Evolutionary conservation across 768 basidiomycete species (phyloP).

Genomic region (Pleurotus platypus): DNA sequence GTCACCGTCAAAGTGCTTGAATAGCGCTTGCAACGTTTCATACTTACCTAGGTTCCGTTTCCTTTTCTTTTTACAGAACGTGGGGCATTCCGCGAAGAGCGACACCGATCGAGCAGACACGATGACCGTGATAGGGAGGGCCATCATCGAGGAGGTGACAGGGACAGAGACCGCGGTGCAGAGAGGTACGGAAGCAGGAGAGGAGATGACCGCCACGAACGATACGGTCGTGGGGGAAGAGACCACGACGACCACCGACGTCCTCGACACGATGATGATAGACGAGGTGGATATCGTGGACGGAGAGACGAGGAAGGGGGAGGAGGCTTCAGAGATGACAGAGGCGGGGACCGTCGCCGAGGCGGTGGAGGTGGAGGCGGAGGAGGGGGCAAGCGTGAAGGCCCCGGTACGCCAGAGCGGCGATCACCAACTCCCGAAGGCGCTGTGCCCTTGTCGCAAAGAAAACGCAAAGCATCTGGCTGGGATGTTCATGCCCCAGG

Average conservation of each 20-base stretch:
- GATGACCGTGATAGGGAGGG: constrained; percentile 51
- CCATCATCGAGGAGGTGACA: constrained; percentile 40
- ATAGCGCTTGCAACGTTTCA: constrained; percentile 14
- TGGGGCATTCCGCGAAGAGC: constrained; percentile 58
- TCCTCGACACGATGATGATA: constrained; percentile 44
- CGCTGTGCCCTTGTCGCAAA: constrained; percentile 74
- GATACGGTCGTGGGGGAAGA: constrained; percentile 31
- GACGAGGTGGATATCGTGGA: constrained; percentile 40
- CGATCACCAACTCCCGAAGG: constrained; percentile 91
- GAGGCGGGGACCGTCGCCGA: constrained; percentile 34
- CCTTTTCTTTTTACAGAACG: constrained; percentile 46
- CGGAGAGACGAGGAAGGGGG: constrained; percentile 33
- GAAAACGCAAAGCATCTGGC: constrained; percentile 84
- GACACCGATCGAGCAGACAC: constrained; percentile 65
- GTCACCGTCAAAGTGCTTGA: constrained; percentile 35
- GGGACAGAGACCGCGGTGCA: constrained; percentile 22
- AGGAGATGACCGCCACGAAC: constrained; percentile 25
- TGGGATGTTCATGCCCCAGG: constrained; percentile 98
- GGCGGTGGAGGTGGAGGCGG: constrained; percentile 35
- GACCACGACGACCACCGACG: constrained; percentile 46
- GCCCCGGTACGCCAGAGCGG: constrained; percentile 69
- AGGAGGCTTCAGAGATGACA: constrained; percentile 31
- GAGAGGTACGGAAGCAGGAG: constrained; percentile 32
- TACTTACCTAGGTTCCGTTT: constrained; percentile 47
- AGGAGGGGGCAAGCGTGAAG: constrained; percentile 47